Percentiles rank a stretch among this genome's conserved stretches.
These are phyloP conservation scores for Barbarea vulgaris DNA, from an alignment of 345 rosid species.

Conservation along the genomic window DNA sequence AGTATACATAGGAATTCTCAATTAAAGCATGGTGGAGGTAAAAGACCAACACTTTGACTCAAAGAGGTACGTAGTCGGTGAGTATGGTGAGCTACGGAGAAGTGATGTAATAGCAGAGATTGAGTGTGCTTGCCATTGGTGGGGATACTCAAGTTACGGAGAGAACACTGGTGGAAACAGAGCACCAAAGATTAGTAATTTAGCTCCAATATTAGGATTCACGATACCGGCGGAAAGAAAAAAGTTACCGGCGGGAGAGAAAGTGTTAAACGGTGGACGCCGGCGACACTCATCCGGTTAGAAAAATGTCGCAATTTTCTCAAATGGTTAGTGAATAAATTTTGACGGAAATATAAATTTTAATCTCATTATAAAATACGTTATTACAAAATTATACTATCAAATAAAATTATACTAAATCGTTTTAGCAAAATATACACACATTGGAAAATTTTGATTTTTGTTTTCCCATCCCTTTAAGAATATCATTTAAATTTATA, in stretches of 20 bases:
- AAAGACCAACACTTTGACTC: conserved; percentile 12
- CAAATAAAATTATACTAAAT: too few species aligned
- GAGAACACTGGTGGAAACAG: conserved; percentile 15
- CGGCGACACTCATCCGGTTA: conserved; percentile 30
- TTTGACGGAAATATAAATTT: not conserved
- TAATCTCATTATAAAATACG: not conserved
- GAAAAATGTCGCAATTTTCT: not conserved
- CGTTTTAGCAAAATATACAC: too few species aligned
- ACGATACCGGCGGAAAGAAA: not conserved
- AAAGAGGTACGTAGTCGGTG: conserved; percentile 3
- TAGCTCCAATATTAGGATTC: not conserved
- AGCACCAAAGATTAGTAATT: conserved; percentile 11
- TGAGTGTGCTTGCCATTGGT: not conserved
- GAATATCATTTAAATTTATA: too few species aligned
- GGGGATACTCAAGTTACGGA: not conserved
- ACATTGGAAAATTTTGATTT: too few species aligned
- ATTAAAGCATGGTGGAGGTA: not conserved
- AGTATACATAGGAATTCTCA: not conserved
- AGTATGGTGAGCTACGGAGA: not conserved
- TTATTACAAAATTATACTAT: too few species aligned
- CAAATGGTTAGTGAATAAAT: not conserved
- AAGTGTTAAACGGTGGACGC: conserved; percentile 16
- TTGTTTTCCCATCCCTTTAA: too few species aligned
- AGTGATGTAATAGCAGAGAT: not conserved
- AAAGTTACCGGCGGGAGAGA: conserved; percentile 13